Conservation (phyloP, 768 basidiomycete genomes). For the Kwoniella bestiolae region DNA sequence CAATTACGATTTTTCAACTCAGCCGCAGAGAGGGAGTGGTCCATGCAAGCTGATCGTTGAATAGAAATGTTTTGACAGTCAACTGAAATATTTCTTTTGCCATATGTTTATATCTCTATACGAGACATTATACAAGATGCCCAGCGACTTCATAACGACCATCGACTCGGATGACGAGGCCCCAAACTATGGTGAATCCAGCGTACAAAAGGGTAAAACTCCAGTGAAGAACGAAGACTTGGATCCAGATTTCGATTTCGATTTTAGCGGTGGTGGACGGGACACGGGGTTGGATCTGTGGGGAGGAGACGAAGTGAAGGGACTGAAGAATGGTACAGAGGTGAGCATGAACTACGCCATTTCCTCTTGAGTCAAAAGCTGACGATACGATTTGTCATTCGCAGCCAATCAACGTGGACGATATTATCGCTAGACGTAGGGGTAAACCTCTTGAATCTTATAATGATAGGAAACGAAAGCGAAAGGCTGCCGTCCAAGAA, state of each 20-base stretch:
- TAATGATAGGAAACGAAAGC: conserved; percentile 67
- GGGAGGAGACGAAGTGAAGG: conserved; percentile 66
- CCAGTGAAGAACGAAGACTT: conserved; percentile 58
- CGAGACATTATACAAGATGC: conserved; percentile 12
- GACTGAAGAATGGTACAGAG: conserved; percentile 63
- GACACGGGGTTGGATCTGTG: conserved; percentile 60
- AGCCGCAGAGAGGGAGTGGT: no score
- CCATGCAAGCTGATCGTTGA: no score
- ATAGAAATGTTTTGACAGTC: no score
- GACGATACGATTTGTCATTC: conserved; percentile 10
- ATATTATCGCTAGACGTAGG: conserved; percentile 79
- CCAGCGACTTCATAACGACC: conserved; percentile 44
- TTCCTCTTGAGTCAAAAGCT: conserved; percentile 8
- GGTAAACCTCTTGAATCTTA: conserved; percentile 58
- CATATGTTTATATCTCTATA: no score
- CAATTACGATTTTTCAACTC: not conserved
- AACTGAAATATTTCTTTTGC: no score
- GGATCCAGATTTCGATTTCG: conserved; percentile 82
- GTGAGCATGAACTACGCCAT: conserved; percentile 13
- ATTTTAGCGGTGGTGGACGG: conserved; percentile 73
- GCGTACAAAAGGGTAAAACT: conserved; percentile 8
- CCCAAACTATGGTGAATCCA: conserved; percentile 35
- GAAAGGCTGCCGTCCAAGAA: conserved; percentile 44
- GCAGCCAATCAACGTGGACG: conserved; percentile 81
- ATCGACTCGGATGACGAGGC: conserved; percentile 50